Percentiles rank a stretch among this genome's conserved stretches.
Evolutionary conservation across 495 filamentous ascomycete species (phyloP).

Genomic region (Penicillium alfredii): DNA sequence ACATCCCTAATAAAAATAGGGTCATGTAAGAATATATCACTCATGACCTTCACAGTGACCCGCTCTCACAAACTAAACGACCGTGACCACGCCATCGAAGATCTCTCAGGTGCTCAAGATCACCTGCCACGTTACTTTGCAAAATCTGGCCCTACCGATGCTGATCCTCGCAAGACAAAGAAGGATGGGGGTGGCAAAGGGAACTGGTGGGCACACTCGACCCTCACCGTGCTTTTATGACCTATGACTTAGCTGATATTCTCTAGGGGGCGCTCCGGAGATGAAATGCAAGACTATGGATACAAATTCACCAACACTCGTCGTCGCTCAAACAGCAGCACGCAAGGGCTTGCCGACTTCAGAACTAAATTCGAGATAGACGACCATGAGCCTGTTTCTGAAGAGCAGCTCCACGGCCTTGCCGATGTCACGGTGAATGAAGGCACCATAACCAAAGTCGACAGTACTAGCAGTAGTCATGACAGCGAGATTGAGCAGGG

Average conservation of each 20-base stretch:
- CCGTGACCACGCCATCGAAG: constrained; percentile 71
- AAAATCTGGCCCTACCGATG: constrained; percentile 75
- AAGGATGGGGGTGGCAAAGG: constrained; percentile 91
- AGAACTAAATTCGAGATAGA: constrained; percentile 86
- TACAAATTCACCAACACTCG: constrained; percentile 82
- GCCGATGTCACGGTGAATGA: constrained; percentile 14
- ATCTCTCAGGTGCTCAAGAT: constrained; percentile 58
- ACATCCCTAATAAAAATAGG: no score
- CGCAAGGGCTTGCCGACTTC: constrained; percentile 59
- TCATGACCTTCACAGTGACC: no score
- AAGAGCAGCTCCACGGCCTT: constrained; percentile 69
- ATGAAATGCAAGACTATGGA: constrained; percentile 71
- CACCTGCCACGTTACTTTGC: constrained; percentile 85
- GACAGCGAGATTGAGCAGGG: constrained; percentile 15
- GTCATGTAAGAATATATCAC: no score
- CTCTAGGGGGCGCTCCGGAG: constrained; percentile 72
- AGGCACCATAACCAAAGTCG: constrained; percentile 17
- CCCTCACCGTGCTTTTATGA: no score
- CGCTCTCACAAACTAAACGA: constrained; percentile 90
- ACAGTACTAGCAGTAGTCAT: constrained; percentile 23
- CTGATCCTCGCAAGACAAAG: constrained; percentile 88
- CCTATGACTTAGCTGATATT: no score
- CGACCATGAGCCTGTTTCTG: constrained; percentile 81
- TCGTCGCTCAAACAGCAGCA: constrained; percentile 87
- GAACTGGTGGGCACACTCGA: constrained; percentile 80